Evolutionary conservation across 768 basidiomycete species (phyloP).

Genomic region (Suillus discolor): DNA sequence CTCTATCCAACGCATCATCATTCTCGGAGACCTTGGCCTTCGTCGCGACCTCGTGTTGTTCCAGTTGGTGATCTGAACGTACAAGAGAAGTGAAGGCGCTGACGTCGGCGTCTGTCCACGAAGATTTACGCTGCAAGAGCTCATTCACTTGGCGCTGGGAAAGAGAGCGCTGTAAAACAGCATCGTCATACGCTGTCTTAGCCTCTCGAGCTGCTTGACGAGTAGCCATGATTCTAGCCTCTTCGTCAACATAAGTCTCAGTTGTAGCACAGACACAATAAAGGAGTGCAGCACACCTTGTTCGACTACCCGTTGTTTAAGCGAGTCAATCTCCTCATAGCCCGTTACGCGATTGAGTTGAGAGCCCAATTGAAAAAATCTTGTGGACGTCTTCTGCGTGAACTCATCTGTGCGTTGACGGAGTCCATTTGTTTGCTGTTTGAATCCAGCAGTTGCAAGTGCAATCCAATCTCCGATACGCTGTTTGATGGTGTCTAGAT

Average conservation of each 20-base stretch:
- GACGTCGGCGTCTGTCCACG: slow-evolving; percentile 92
- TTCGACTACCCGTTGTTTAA: slow-evolving; percentile 76
- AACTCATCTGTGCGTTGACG: slow-evolving; percentile 60
- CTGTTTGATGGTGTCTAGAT: slow-evolving; percentile 38
- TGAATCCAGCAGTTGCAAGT: slow-evolving; percentile 36
- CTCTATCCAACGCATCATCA: slow-evolving; percentile 83
- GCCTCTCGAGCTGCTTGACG: slow-evolving; percentile 69
- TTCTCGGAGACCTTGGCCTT: slow-evolving; percentile 67
- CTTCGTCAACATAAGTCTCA: slow-evolving; percentile 42
- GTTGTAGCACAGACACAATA: slow-evolving; percentile 9
- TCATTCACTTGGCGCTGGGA: slow-evolving; percentile 97
- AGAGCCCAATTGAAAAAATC: slow-evolving; percentile 73
- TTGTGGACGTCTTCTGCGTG: slow-evolving; percentile 55
- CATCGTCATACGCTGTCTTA: slow-evolving; percentile 75
- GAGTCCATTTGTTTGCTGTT: slow-evolving; percentile 12
- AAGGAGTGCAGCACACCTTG: slow-evolving; percentile 61
- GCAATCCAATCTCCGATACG: slow-evolving; percentile 50
- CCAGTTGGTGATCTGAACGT: slow-evolving; percentile 84
- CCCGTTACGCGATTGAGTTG: slow-evolving; percentile 89
- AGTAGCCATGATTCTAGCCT: slow-evolving; percentile 68
- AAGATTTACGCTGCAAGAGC: slow-evolving; percentile 88
- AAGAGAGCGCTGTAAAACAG: slow-evolving; percentile 77
- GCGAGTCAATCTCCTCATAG: slow-evolving; percentile 84
- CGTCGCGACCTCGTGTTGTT: slow-evolving; percentile 74
- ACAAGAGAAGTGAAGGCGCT: slow-evolving; percentile 87